These are phyloP conservation scores for Glycyrrhiza uralensis DNA, from an alignment of 306 rosid species.

Conservation along the genomic window DNA sequence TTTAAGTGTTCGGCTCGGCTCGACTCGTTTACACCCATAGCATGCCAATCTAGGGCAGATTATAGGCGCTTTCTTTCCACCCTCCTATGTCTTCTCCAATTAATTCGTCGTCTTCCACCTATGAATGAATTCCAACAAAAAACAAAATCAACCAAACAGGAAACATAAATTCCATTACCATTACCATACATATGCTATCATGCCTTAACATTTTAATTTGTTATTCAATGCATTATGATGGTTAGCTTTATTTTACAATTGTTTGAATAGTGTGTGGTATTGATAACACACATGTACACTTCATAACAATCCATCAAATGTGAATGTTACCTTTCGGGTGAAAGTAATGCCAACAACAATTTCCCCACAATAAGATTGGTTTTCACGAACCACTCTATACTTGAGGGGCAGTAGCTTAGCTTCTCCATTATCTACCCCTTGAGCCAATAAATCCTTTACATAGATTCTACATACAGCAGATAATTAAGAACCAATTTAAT, in stretches of 20 bases:
- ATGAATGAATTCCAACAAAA: slow-evolving; percentile 15
- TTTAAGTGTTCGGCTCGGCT: too few relatives aligned
- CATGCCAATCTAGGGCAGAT: background rate
- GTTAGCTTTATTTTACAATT: background rate
- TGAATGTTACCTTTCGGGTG: slow-evolving; percentile 43
- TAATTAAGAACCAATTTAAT: background rate
- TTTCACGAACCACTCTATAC: slow-evolving; percentile 45
- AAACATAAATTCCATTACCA: background rate
- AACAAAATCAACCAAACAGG: slow-evolving; percentile 2
- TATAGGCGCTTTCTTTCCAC: slow-evolving; percentile 57
- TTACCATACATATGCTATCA: background rate
- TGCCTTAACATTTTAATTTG: background rate
- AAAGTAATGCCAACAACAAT: slow-evolving; percentile 58
- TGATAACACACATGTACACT: background rate
- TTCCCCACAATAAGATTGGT: slow-evolving; percentile 58
- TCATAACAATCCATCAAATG: background rate
- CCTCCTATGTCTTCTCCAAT: slow-evolving; percentile 55
- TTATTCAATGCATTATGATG: too few relatives aligned
- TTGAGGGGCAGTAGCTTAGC: slow-evolving; percentile 47
- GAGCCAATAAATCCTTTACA: slow-evolving; percentile 48
- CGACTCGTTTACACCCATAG: too few relatives aligned
- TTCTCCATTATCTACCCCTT: slow-evolving; percentile 57
- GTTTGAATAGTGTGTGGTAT: background rate
- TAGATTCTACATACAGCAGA: slow-evolving; percentile 24
- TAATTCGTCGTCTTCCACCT: slow-evolving; percentile 48